Evolutionary conservation across 1,284 basidiomycete genomes (phyloP).

Genomic region (Cryptococcus sp.): DNA sequence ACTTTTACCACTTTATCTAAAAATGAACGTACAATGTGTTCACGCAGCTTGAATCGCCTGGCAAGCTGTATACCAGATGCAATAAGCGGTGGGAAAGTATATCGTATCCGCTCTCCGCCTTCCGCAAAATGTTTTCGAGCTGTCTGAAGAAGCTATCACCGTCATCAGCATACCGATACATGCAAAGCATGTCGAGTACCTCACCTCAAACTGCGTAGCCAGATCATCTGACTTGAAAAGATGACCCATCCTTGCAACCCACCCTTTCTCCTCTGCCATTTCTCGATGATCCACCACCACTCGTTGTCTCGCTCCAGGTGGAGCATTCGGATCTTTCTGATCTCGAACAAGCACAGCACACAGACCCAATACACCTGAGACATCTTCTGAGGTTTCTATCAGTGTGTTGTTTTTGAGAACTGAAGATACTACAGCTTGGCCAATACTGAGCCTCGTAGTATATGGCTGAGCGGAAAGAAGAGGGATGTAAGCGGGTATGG

Average conservation of each 20-base stretch:
- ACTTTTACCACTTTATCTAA: conserved; percentile 6
- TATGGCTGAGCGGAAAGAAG: conserved; percentile 79
- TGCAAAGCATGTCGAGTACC: conserved; percentile 19
- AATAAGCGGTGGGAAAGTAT: conserved; percentile 89
- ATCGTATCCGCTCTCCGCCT: conserved; percentile 89
- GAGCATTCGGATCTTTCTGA: conserved; percentile 61
- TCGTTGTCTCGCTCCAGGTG: conserved; percentile 49
- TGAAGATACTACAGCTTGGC: conserved; percentile 83
- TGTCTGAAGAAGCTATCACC: conserved; percentile 71
- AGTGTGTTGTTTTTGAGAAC: conserved; percentile 91
- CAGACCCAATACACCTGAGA: conserved; percentile 81
- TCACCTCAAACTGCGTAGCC: conserved; percentile 78
- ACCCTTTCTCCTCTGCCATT: conserved; percentile 92
- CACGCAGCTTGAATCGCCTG: conserved; percentile 74
- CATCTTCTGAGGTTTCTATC: conserved; percentile 83
- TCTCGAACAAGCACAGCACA: conserved; percentile 87
- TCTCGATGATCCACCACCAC: conserved; percentile 70
- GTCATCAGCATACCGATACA: neutral
- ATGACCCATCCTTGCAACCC: conserved; percentile 94
- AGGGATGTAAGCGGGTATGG: conserved; percentile 78
- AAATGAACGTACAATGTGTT: conserved; percentile 28
- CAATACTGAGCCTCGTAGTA: conserved; percentile 79
- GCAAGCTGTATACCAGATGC: conserved; percentile 85
- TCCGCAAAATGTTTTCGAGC: conserved; percentile 79
- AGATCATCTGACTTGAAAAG: conserved; percentile 79